Evolutionary conservation across 1,139 yeast species (phyloP).

Genomic region (Hemisphaericaspora xylofermentans): DNA sequence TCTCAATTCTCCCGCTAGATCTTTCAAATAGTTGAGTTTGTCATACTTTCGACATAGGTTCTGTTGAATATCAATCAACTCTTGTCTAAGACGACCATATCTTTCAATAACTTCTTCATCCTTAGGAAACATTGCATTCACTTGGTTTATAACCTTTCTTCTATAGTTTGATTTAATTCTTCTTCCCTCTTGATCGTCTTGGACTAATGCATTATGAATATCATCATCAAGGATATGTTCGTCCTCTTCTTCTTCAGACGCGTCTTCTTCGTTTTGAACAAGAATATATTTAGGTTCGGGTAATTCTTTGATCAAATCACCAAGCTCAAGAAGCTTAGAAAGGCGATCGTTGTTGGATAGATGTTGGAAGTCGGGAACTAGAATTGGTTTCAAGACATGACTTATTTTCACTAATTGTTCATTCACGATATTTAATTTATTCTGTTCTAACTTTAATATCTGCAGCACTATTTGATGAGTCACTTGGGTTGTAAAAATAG

Average conservation of each 20-base stretch:
- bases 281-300: conserved; percentile 37
- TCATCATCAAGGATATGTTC: conserved; percentile 7
- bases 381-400: conserved; percentile 28
- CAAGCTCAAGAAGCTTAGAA: conserved; percentile 20
- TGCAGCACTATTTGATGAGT: conserved; percentile 39
- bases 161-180: conserved; percentile 3
- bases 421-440: conserved; percentile 27
- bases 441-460: conserved; percentile 33
- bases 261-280: conserved; percentile 8
- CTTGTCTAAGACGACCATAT: conserved; percentile 26
- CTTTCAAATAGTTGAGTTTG: conserved; percentile 28
- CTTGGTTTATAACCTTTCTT: conserved; percentile 4
- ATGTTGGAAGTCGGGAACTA: conserved; percentile 25
- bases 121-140: neutral
- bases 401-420: conserved; percentile 26
- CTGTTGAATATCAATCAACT: conserved; percentile 19
- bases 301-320: conserved; percentile 27
- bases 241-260: conserved; percentile 9
- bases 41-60: conserved; percentile 25
- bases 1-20: conserved; percentile 18
- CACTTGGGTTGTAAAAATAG: conserved; percentile 29
- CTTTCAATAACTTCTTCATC: conserved; percentile 17
- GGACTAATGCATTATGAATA: conserved; percentile 13
- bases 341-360: conserved; percentile 12
- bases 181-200: conserved; percentile 16